phyloP scores from a whole-genome alignment of 495 filamentous ascomycete species.

The Aspergillus homomorphus region DNA sequence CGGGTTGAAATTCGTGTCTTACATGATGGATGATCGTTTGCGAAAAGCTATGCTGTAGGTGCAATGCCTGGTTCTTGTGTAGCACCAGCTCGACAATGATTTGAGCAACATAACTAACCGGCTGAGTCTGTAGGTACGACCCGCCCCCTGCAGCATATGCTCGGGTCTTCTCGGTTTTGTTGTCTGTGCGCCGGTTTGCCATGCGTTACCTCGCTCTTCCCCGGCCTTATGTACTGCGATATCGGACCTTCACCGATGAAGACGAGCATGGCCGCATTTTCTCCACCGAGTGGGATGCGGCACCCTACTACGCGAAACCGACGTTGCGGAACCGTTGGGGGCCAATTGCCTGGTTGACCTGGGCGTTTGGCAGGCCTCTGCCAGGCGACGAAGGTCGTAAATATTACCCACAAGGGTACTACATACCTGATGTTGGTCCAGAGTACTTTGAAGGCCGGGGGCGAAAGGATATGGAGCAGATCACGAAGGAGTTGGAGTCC shows the following conservation, averaged over 20 bases:
- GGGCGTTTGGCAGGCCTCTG: conserved; percentile 53
- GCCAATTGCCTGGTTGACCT: conserved; percentile 49
- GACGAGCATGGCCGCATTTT: conserved; percentile 50
- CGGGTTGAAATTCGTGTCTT: conserved; percentile 49
- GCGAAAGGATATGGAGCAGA: conserved; percentile 31
- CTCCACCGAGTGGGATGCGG: conserved; percentile 47
- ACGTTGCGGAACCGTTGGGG: conserved; percentile 62
- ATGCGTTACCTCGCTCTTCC: conserved; percentile 57
- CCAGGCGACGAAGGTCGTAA: conserved; percentile 58
- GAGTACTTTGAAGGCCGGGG: conserved; percentile 55
- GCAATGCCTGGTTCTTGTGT: background rate
- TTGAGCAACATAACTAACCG: background rate
- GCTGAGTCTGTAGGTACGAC: conserved; percentile 36
- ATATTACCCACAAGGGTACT: conserved; percentile 58
- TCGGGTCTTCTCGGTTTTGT: conserved; percentile 36
- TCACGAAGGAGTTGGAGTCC: conserved; percentile 38
- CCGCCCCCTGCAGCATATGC: conserved; percentile 37
- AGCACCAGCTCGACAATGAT: background rate
- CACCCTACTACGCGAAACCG: conserved; percentile 60
- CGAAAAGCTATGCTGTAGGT: conserved; percentile 63
- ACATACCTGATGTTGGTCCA: conserved; percentile 57
- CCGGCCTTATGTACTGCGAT: conserved; percentile 44
- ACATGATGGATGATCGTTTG: conserved; percentile 61
- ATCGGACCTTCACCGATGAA: conserved; percentile 36
- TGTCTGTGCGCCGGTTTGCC: conserved; percentile 48